Conservation (phyloP, 257 asterid genomes). For the Ehretia macrophylla region DNA sequence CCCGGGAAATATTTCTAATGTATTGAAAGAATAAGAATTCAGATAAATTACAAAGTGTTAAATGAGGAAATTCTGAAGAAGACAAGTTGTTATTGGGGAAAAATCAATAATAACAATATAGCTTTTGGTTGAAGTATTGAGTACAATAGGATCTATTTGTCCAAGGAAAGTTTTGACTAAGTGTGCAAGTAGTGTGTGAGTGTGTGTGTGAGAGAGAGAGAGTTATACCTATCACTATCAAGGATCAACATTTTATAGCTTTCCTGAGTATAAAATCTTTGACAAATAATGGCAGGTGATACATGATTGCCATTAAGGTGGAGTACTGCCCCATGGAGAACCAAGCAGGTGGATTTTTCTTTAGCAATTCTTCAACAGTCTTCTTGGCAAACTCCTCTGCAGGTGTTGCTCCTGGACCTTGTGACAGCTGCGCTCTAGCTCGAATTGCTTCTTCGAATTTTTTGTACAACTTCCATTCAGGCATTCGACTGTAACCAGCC, state of each 20-base stretch:
- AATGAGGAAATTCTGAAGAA: too few species aligned
- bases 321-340: constrained; percentile 63
- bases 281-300: constrained; percentile 56
- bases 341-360: constrained; percentile 75
- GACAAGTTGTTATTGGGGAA: too few species aligned
- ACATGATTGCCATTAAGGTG: constrained; percentile 37
- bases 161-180: too few species aligned
- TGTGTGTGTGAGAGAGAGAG: too few species aligned
- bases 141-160: too few species aligned
- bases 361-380: constrained; percentile 63
- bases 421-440: constrained; percentile 64
- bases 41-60: too few species aligned
- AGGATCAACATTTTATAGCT: constrained; percentile 43
- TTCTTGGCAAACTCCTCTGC: constrained; percentile 77
- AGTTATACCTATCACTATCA: too few species aligned
- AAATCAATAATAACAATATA: too few species aligned
- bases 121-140: too few species aligned
- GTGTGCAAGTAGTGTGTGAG: too few species aligned
- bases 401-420: constrained; percentile 59
- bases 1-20: too few species aligned
- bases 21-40: too few species aligned
- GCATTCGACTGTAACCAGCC: constrained; percentile 52
- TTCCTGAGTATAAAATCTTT: constrained; percentile 58
- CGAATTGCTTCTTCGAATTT: constrained; percentile 56
- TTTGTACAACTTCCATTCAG: constrained; percentile 89